Conservation (phyloP, 176 grass and related monocot genomes). For the Oryza australiensis region DNA sequence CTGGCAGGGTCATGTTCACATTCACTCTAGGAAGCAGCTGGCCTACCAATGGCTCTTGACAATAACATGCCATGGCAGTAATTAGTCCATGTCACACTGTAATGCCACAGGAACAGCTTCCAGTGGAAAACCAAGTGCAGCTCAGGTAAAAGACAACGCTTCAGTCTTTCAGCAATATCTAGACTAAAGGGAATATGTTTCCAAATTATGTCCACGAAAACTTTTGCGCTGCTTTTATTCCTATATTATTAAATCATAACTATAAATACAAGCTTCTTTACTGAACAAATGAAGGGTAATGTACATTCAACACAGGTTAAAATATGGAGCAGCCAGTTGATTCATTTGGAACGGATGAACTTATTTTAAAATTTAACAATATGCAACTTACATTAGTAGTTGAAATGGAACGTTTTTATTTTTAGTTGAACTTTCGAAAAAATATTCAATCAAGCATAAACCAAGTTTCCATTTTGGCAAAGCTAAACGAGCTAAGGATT, state of each 20-base stretch:
- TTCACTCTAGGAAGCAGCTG: conserved; percentile 70
- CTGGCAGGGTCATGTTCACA: conserved; percentile 59
- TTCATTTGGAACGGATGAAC: not conserved
- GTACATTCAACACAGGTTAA: not conserved
- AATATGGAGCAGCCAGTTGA: not conserved
- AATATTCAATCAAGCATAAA: not conserved
- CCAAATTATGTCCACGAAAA: not conserved
- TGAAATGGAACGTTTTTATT: not conserved
- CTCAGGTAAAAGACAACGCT: not conserved
- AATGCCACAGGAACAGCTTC: conserved; percentile 58
- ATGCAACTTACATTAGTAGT: not conserved
- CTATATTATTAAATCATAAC: not conserved
- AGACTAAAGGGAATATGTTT: conserved; percentile 14
- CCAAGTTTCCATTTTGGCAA: not conserved
- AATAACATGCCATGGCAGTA: conserved; percentile 81
- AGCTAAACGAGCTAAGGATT: too few relatives aligned
- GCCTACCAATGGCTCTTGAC: conserved; percentile 64
- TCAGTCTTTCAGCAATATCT: not conserved
- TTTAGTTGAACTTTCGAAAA: not conserved
- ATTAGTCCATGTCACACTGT: conserved; percentile 26
- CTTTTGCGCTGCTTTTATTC: not conserved
- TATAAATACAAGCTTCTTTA: not conserved
- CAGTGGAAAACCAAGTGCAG: conserved; percentile 15
- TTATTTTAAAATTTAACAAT: not conserved
- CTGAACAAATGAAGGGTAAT: not conserved